Conservation (phyloP, 305 asterid genomes). For the Rubia peregrina region DNA sequence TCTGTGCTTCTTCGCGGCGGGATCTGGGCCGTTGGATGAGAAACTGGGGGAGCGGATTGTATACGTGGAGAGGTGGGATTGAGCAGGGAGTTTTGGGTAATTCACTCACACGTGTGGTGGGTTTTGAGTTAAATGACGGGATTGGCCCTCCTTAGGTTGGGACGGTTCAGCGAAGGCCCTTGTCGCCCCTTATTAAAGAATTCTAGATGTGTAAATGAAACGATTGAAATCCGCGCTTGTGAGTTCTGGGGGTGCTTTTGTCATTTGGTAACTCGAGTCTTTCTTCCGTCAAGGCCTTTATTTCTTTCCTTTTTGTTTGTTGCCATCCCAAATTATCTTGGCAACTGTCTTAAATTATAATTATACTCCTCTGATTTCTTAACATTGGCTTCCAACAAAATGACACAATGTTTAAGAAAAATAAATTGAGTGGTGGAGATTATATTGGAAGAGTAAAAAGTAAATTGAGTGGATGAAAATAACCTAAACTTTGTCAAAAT, state of each 20-base stretch:
- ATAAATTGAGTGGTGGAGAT: too few species aligned
- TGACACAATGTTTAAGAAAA: too few species aligned
- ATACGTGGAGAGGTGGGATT: conserved; percentile 30
- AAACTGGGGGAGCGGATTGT: conserved; percentile 18
- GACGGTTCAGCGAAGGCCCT: conserved; percentile 34
- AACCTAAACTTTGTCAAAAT: too few species aligned
- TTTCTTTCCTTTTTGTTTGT: not conserved
- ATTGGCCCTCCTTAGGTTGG: conserved; percentile 34
- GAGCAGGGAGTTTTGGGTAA: conserved; percentile 15
- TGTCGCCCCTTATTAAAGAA: conserved; percentile 46
- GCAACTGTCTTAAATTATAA: too few species aligned
- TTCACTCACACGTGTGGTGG: conserved; percentile 13
- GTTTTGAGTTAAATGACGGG: conserved; percentile 29
- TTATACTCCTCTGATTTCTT: too few species aligned
- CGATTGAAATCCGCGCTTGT: conserved; percentile 25
- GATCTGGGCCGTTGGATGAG: conserved; percentile 29
- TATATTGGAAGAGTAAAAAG: too few species aligned
- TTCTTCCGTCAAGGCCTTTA: not conserved
- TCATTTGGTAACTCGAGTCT: conserved; percentile 5
- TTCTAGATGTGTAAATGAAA: conserved; percentile 17
- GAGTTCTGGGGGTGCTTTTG: conserved; percentile 18
- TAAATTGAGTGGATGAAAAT: too few species aligned
- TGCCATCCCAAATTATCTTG: not conserved
- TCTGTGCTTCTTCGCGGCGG: conserved; percentile 46
- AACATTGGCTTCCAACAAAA: too few species aligned